Evolutionary conservation across 441 rosid species (phyloP), one percentile per base, ranked within the genome.

Genomic region (Brassica hybrid): DNA sequence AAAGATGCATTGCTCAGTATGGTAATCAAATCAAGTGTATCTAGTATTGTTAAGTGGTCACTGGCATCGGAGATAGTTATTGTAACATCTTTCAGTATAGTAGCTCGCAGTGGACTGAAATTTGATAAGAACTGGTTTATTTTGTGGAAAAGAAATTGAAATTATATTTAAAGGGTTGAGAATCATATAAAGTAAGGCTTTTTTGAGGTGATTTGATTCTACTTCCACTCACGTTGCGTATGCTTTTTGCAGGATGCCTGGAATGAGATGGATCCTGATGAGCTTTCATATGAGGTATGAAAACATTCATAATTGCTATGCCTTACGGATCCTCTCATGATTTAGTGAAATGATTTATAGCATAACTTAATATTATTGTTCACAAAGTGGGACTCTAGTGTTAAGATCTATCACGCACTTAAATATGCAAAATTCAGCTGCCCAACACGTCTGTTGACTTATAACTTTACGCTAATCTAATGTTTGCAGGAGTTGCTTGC

Each of bases 401-500:
- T 59, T 18, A 34, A 27, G 67, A 34, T 30, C 73, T 0, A 7
- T 13, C 25, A 16, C 58, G 52, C 75, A 50, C 62, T 56, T 27
- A 18, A 76, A 0, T 18, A 3, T 56, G 65, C 54, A 71, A 19
- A 54, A 65, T 65, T 57, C 12, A 32, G 64, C 48, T 61, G 11
- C 50, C 36, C 10, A 23, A 21, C 54, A 52, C 65, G 64, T 52
- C 34, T 38, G 14, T 6, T 14, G 69, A 48, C 25, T 69, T 48
- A 36, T 63, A 71, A 65, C 6, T 45, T 30, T 36, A 65, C 3
- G 25, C 7, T 50, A n/a, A 10, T 57, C 70, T 36, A 36, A 36
- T 13, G 45, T 71, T 60, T 17, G n/a, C 72, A 96, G 98, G 99
- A 96, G 75, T 85, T 96, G 83, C 84, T 93, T 75, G 98, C 99